These are phyloP conservation scores for Kwoniella dendrophila DNA, from an alignment of 768 basidiomycete genomes.

Conservation along the genomic window DNA sequence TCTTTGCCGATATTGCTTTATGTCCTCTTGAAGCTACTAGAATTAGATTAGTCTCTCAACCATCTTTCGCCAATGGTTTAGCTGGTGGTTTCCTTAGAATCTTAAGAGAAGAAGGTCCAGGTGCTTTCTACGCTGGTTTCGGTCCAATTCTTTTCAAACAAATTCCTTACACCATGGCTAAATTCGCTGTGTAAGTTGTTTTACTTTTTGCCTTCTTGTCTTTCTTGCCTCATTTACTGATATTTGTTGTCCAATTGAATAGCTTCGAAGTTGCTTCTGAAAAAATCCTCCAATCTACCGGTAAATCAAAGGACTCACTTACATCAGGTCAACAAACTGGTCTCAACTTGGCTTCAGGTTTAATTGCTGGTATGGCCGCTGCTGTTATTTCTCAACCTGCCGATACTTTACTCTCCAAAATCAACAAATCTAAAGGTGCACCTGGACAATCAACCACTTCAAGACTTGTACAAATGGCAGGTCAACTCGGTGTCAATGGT, in stretches of 20 bases:
- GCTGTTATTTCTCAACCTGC: conserved; percentile 92
- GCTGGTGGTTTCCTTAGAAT: conserved; percentile 57
- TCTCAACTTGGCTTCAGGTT: conserved; percentile 85
- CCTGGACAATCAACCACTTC: conserved; percentile 58
- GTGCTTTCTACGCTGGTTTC: conserved; percentile 60
- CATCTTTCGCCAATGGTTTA: conserved; percentile 58
- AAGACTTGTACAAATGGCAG: conserved; percentile 57
- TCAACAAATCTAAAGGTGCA: conserved; percentile 73
- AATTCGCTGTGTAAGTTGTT: conserved; percentile 89
- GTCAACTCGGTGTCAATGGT: conserved; percentile 57
- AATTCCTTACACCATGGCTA: conserved; percentile 99
- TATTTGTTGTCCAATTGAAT: conserved; percentile 36
- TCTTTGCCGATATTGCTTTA: conserved; percentile 93
- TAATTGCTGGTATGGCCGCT: conserved; percentile 93
- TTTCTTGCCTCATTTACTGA: not conserved
- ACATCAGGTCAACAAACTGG: conserved; percentile 58
- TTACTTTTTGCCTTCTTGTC: conserved; percentile 11
- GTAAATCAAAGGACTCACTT: conserved; percentile 77
- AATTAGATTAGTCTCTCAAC: conserved; percentile 59
- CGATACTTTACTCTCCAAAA: conserved; percentile 83
- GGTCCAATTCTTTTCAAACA: conserved; percentile 62
- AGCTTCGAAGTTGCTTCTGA: conserved; percentile 83
- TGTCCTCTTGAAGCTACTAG: conserved; percentile 77
- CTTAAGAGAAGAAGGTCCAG: conserved; percentile 57
- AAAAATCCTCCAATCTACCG: conserved; percentile 76